Evolutionary conservation across 2,329 filamentous ascomycete species (phyloP).

Genomic region (Paecilomyces sp.): DNA sequence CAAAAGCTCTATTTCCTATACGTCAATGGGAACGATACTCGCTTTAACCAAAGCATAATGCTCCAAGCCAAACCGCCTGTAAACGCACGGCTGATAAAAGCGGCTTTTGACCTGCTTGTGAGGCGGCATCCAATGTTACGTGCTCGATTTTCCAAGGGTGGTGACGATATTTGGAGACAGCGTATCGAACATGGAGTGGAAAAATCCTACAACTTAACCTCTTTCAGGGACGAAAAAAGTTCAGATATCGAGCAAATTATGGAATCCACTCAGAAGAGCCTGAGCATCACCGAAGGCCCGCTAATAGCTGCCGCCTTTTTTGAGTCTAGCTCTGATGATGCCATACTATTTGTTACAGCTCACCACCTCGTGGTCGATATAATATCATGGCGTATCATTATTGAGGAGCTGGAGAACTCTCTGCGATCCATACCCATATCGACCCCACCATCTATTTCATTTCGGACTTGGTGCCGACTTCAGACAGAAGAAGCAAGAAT

Average conservation of each 20-base stretch:
- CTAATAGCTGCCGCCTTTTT: slow-evolving; percentile 3
- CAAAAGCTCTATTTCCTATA: slow-evolving; percentile 14
- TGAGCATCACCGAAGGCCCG: slow-evolving; percentile 5
- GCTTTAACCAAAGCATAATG: slow-evolving; percentile 16
- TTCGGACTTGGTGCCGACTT: slow-evolving; percentile 8
- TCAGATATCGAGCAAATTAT: slow-evolving; percentile 3
- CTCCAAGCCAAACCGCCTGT: neutral
- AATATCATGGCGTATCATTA: slow-evolving; percentile 15
- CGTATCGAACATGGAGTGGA: slow-evolving; percentile 2
- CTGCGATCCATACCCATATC: neutral
- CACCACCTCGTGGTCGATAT: slow-evolving; percentile 17
- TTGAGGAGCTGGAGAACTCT: slow-evolving; percentile 14
- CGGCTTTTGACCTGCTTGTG: slow-evolving; percentile 9
- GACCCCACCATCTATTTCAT: slow-evolving; percentile 2
- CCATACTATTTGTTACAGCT: slow-evolving; percentile 9
- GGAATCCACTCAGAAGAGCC: slow-evolving; percentile 4
- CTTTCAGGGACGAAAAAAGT: slow-evolving; percentile 1
- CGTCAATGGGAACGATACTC: slow-evolving; percentile 8
- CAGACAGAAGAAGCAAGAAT: slow-evolving; percentile 5
- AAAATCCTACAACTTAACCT: slow-evolving; percentile 2
- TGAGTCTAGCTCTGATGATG: neutral
- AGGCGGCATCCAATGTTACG: slow-evolving; percentile 14
- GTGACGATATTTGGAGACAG: slow-evolving; percentile 11
- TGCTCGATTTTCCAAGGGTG: slow-evolving; percentile 11
- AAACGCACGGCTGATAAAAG: slow-evolving; percentile 1